Evolutionary conservation across 768 basidiomycete species (phyloP).

Genomic region (Naganishia vaughanmartiniae): DNA sequence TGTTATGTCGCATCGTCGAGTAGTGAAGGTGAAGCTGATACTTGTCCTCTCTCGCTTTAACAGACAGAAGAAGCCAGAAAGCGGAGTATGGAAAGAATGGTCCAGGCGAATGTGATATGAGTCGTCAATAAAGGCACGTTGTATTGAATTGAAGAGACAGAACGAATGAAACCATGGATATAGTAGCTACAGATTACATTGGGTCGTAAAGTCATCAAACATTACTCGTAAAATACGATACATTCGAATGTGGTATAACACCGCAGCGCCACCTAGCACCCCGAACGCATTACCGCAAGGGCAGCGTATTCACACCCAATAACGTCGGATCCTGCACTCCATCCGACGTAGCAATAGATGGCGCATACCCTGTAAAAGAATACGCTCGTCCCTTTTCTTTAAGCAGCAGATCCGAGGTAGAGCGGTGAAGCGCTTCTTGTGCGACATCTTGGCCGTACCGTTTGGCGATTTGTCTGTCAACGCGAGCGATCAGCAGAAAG

Average conservation of each 20-base stretch:
- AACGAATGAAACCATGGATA: slow-evolving; percentile 1
- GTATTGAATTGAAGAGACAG: neutral
- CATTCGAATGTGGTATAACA: neutral
- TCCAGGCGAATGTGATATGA: neutral
- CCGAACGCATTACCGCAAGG: neutral
- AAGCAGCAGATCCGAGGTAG: slow-evolving; percentile 59
- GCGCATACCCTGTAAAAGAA: slow-evolving; percentile 12
- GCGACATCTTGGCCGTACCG: slow-evolving; percentile 69
- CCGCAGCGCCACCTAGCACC: neutral
- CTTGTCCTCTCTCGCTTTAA: neutral
- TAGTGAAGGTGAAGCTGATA: neutral
- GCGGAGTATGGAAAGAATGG: neutral
- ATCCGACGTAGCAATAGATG: slow-evolving; percentile 17
- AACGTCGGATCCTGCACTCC: slow-evolving; percentile 10
- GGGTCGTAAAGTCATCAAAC: neutral
- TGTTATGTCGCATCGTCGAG: neutral
- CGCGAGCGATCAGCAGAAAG: neutral
- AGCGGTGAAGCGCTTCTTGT: slow-evolving; percentile 61
- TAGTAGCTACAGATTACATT: neutral
- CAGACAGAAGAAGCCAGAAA: neutral
- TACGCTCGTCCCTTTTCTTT: slow-evolving; percentile 38
- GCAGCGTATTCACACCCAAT: slow-evolving; percentile 21
- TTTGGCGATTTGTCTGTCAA: slow-evolving; percentile 65
- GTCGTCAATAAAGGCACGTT: neutral
- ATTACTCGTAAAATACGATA: neutral